phyloP scores from a whole-genome alignment of 2,329 filamentous ascomycete species.

The Uncinocarpus reesii region DNA sequence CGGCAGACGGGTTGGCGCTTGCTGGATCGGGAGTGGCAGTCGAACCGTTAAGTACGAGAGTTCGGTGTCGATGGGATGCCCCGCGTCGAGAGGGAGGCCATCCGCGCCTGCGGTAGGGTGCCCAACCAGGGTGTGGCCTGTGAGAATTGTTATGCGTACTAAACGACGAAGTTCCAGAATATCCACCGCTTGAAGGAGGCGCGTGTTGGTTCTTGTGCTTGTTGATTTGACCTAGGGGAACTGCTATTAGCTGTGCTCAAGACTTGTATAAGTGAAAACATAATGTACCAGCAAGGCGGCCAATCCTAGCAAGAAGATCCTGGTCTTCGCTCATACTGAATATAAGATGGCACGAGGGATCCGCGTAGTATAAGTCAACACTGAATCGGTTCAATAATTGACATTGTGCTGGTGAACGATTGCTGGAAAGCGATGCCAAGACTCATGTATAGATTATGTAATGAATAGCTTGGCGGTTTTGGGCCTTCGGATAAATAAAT shows the following conservation, averaged over 20 bases:
- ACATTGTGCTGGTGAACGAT: too few species aligned
- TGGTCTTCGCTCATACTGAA: conserved; percentile 43
- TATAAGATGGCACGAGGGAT: neutral
- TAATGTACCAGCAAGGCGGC: conserved; percentile 46
- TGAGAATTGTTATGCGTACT: conserved; percentile 13
- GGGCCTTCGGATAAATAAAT: too few species aligned
- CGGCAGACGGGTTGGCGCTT: conserved; percentile 22
- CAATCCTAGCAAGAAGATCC: conserved; percentile 46
- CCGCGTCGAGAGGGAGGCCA: conserved; percentile 32
- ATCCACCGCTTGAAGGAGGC: conserved; percentile 18
- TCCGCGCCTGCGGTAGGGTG: conserved; percentile 36
- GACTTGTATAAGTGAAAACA: conserved; percentile 25
- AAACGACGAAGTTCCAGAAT: conserved; percentile 20
- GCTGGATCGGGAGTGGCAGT: conserved; percentile 20
- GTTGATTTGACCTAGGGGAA: conserved; percentile 60
- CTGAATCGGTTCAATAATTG: too few species aligned
- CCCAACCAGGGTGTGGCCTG: conserved; percentile 29
- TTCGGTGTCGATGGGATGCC: conserved; percentile 45
- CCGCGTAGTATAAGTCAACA: neutral
- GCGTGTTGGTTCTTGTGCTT: conserved; percentile 55
- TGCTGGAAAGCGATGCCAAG: too few species aligned
- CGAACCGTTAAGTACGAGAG: conserved; percentile 54
- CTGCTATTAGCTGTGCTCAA: conserved; percentile 28
- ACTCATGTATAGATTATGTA: too few species aligned
- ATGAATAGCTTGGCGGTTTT: too few species aligned